Evolutionary conservation across 139 green algal species (phyloP).

Genomic region (Desmodesmus armatus): DNA sequence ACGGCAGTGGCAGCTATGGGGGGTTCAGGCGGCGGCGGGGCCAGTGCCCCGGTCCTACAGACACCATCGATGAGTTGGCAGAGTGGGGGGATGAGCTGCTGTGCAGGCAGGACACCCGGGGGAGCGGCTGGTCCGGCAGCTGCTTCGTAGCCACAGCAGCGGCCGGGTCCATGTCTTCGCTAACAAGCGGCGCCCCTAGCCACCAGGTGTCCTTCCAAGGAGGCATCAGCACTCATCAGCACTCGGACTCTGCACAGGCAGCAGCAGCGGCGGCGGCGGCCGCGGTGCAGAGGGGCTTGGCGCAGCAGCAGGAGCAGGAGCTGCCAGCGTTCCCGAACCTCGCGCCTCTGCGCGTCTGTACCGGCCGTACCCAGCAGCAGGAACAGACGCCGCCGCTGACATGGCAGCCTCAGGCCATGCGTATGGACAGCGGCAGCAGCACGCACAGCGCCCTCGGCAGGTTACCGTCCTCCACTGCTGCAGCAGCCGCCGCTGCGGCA

Average conservation of each 20-base stretch:
- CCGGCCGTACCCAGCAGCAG: conserved; percentile 10
- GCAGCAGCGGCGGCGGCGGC: background rate
- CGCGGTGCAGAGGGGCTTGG: too few relatives aligned
- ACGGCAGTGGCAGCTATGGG: too few relatives aligned
- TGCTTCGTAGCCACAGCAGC: background rate
- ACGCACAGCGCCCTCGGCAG: background rate
- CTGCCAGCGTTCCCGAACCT: background rate
- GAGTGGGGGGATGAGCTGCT: too few relatives aligned
- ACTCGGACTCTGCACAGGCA: background rate
- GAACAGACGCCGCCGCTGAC: background rate
- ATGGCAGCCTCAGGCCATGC: too few relatives aligned
- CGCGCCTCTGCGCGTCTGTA: too few relatives aligned
- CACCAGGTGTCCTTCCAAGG: background rate
- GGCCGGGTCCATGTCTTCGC: background rate
- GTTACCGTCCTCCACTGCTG: too few relatives aligned
- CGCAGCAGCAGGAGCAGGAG: background rate
- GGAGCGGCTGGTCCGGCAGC: too few relatives aligned
- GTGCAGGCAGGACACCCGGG: too few relatives aligned
- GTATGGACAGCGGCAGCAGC: conserved; percentile 11
- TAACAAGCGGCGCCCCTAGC: background rate
- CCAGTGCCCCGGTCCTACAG: too few relatives aligned
- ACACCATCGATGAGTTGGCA: too few relatives aligned
- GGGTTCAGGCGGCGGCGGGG: too few relatives aligned
- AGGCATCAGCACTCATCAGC: too few relatives aligned
- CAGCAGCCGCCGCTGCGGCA: background rate